Conservation (phyloP, 805 yeast genomes). For the Cephaloascus fragrans region DNA sequence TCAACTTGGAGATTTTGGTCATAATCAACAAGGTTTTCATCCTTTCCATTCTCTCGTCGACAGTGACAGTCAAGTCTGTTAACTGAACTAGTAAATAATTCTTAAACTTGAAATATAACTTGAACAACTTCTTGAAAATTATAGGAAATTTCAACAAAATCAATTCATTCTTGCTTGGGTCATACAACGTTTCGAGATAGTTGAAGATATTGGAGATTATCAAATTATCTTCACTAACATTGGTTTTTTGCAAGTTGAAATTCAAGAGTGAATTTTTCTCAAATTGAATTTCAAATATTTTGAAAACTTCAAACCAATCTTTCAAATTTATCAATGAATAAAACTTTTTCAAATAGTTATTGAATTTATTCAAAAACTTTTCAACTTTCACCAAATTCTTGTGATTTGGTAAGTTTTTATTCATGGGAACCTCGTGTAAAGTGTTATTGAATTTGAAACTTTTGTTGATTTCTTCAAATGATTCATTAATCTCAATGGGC, state of each 20-base stretch:
- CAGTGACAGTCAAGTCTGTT: constrained; percentile 47
- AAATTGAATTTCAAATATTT: constrained; percentile 61
- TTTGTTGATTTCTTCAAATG: constrained; percentile 25
- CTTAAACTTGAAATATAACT: constrained; percentile 58
- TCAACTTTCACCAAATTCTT: constrained; percentile 42
- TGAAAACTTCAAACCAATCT: constrained; percentile 77
- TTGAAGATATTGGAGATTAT: constrained; percentile 58
- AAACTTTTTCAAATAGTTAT: constrained; percentile 47
- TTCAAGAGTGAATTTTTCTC: constrained; percentile 50
- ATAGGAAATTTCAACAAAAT: constrained; percentile 47
- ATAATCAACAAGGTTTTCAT: constrained; percentile 63
- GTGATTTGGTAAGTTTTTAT: constrained; percentile 34
- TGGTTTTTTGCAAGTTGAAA: constrained; percentile 30
- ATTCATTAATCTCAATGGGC: constrained; percentile 36
- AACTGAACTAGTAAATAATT: constrained; percentile 56
- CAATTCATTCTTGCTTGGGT: constrained; percentile 12
- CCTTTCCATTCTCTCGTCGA: constrained; percentile 50
- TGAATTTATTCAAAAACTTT: constrained; percentile 52
- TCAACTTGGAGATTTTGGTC: constrained; percentile 53
- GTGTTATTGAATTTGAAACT: constrained; percentile 31
- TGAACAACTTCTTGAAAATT: constrained; percentile 55
- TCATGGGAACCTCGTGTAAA: constrained; percentile 35
- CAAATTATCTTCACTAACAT: constrained; percentile 39
- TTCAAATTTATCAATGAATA: constrained; percentile 47
- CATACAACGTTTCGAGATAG: constrained; percentile 56